Evolutionary conservation across 1,284 basidiomycete genomes (phyloP), one percentile per base, ranked within the genome.

Genomic region (Retiboletus flavoniger): DNA sequence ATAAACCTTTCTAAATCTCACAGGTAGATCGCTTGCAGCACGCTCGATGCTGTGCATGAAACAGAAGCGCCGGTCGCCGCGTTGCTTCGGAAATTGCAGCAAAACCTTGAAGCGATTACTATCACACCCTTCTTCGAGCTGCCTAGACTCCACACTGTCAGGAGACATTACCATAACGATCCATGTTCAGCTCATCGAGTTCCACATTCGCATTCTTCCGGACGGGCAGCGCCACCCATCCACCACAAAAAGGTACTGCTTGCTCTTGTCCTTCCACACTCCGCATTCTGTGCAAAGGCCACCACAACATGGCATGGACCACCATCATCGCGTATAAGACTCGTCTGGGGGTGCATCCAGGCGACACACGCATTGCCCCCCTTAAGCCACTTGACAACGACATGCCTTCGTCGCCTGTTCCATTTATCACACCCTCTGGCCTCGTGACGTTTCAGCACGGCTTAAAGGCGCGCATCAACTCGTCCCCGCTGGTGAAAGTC

Each of bases 381-480:
- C 51, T 7, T 1, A 51, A 68, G 16, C 52, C 52, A 42, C 54
- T 53, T 24, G 40, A 49, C 51, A 28, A 53, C 55, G 28, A 45
- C 62, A 66, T 68, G 64, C 64, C 67, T 54, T 47, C 48, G 7
- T 50, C 67, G 54, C 55, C 62, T 66, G 49, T 60, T 53, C 55
- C 67, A 38, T 66, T 69, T 60, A 60, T 68, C 35, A 56, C 57
- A 50, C 51, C 53, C 56, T 64, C 56, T 24, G 40, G 62, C 62
- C 67, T 66, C 54, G 62, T 69, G 65, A 55, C 62, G 6, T 50
- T 66, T 14, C 65, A 57, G 35, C 65, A 60, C 53, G 63, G 62
- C 61, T 69, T 66, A 68, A 66, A 66, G 63, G 53, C 64, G 32
- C 55, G 49, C 67, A 68, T 66, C 47, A 55, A 10, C 24, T 63